Evolutionary conservation across 768 basidiomycete species (phyloP), one percentile per base, ranked within the genome.

Genomic region (Trametes maxima): DNA sequence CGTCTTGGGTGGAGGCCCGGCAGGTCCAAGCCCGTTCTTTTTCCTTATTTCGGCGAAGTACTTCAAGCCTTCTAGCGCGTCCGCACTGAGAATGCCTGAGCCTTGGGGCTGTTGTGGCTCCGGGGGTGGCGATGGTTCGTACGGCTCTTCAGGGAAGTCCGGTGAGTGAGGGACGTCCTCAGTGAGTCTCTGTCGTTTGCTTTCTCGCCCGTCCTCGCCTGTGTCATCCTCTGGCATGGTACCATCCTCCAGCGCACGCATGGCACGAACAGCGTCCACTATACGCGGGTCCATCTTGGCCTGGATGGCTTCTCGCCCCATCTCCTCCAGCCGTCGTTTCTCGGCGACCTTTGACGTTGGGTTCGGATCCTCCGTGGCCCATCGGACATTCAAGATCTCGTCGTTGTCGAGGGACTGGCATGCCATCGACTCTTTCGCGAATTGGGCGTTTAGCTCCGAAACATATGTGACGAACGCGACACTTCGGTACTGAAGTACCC

Each of bases 361-460:
- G 72, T 99, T 99, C 0, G 97, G 97, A 73, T 99, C 97, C 71
- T 97, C 96, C 0, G 96, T 98, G 37, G 97, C 97, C 97, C 97
- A 99, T 49, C 96, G 89, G 54, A 98, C 95, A 74, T 99, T 99
- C 62, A 98, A 82, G 62, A 98, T 95, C 70, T 99, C 97, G 72
- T 97, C 95, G 68, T 94, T 91, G 72, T 98, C 97, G 65, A 98
- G 81, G 17, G 92, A 95, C 75, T 99, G 97, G 74, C 95, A 95
- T 16, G 96, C 94, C 97, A 99, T 99, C 0, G 96, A 86, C 74
- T 99, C 97, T 72, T 97, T 97, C 17, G 97, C 97, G 72, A 99
- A 99, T 69, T 95, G 92, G 3, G 93, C 97, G 67, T 87, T 78
- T 50, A 90, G 71, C 72, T 99, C 96, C 24, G 83, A 83, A 45